A percentile compares a stretch with the other conserved stretches of the same genome.
Evolutionary conservation across 495 filamentous ascomycete genomes (phyloP).

Genomic region (Talaromyces nanjingensis): DNA sequence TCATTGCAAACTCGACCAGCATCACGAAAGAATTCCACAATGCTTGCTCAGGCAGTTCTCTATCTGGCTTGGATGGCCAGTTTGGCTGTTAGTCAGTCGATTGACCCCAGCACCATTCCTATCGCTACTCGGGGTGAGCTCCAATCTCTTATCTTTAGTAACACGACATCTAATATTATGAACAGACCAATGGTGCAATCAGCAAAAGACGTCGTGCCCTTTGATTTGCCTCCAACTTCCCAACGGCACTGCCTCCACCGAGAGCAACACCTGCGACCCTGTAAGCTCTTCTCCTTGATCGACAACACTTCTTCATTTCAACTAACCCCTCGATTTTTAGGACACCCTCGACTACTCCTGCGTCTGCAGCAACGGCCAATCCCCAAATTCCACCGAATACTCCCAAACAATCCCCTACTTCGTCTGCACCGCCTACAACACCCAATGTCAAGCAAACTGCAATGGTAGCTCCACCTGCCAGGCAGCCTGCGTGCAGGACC

Average conservation of each 20-base stretch:
- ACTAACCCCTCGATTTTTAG: background rate
- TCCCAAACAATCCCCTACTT: conserved; percentile 82
- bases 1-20: background rate
- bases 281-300: conserved; percentile 42
- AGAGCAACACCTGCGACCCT: conserved; percentile 60
- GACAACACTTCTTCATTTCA: background rate
- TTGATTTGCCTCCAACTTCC: conserved; percentile 69
- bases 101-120: conserved; percentile 55
- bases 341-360: conserved; percentile 59
- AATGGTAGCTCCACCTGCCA: conserved; percentile 51
- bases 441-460: conserved; percentile 63
- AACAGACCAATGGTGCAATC: conserved; percentile 62
- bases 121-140: conserved; percentile 37
- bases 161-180: background rate
- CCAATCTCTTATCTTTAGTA: background rate
- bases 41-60: conserved; percentile 24
- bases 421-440: conserved; percentile 65
- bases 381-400: conserved; percentile 76
- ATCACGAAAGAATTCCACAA: conserved; percentile 12
- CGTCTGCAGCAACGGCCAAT: conserved; percentile 62
- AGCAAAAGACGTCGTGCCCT: conserved; percentile 62
- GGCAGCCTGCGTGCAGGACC: conserved; percentile 54
- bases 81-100: conserved; percentile 38
- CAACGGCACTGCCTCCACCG: conserved; percentile 41
- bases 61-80: conserved; percentile 24